These are phyloP conservation scores for Metschnikowia hibisci DNA, from an alignment of 805 yeast species.

Conservation along the genomic window DNA sequence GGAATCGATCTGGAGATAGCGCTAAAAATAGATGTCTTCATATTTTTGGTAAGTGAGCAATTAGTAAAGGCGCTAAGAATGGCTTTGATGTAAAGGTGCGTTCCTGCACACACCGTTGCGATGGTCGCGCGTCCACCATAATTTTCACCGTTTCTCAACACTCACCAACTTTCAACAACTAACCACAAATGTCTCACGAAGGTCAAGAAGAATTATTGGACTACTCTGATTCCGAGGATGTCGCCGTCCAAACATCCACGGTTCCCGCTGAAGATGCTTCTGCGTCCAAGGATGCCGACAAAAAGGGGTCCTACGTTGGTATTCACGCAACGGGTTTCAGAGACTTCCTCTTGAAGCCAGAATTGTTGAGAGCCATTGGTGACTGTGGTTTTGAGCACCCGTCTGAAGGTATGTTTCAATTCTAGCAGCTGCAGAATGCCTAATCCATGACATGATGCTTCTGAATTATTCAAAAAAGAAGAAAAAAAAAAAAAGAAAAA, in stretches of 20 bases:
- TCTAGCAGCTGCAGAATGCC: background rate
- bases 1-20: slow-evolving; percentile 5
- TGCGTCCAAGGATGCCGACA: slow-evolving; percentile 60
- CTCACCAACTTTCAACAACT: background rate
- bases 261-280: slow-evolving; percentile 50
- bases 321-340: slow-evolving; percentile 98
- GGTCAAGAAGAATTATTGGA: slow-evolving; percentile 99
- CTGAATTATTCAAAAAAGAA: background rate
- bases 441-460: background rate
- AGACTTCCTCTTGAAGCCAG: slow-evolving; percentile 95
- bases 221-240: slow-evolving; percentile 97
- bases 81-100: background rate
- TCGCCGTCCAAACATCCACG: slow-evolving; percentile 54
- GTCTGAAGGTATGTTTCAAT: slow-evolving; percentile 80
- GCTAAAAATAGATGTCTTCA: slow-evolving; percentile 8
- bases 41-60: background rate
- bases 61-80: background rate
- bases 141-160: slow-evolving; percentile 6
- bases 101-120: background rate
- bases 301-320: slow-evolving; percentile 97
- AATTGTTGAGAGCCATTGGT: slow-evolving; percentile 92
- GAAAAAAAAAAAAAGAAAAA: slow-evolving; percentile 11
- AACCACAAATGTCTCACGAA: slow-evolving; percentile 72
- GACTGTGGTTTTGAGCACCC: slow-evolving; percentile 99
- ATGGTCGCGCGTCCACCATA: slow-evolving; percentile 5